Evolutionary conservation across 805 yeast genomes (phyloP).

Genomic region (Kockiozyma suomiensis): DNA sequence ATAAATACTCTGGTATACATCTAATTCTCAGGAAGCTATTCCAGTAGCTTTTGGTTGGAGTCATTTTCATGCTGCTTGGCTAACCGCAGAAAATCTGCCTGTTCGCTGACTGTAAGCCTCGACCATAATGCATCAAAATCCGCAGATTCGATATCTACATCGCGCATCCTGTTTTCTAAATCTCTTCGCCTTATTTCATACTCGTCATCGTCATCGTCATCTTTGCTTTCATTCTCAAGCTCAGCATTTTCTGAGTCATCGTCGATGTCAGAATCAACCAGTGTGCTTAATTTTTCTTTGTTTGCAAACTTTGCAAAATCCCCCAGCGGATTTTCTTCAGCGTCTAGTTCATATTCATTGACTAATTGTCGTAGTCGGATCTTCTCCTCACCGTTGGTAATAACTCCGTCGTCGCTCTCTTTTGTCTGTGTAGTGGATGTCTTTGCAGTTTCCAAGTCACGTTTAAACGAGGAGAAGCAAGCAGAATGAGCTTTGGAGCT

Average conservation of each 20-base stretch:
- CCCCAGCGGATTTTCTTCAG: slow-evolving; percentile 28
- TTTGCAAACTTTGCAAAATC: slow-evolving; percentile 13
- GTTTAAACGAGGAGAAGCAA: slow-evolving; percentile 21
- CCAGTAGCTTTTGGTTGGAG: background rate
- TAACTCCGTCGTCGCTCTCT: background rate
- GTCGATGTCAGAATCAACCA: slow-evolving; percentile 2
- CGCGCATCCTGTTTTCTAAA: slow-evolving; percentile 19
- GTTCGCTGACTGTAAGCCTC: slow-evolving; percentile 26
- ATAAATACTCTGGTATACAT: no score
- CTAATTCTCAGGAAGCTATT: background rate
- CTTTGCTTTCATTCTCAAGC: background rate
- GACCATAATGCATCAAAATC: slow-evolving; percentile 31
- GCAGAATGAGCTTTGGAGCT: slow-evolving; percentile 6
- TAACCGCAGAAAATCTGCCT: slow-evolving; percentile 30
- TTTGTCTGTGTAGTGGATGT: background rate
- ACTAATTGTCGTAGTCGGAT: slow-evolving; percentile 23
- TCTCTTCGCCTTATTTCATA: slow-evolving; percentile 17
- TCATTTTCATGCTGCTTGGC: slow-evolving; percentile 12
- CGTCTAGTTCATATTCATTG: slow-evolving; percentile 26
- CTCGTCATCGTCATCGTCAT: slow-evolving; percentile 14
- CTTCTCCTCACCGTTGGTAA: slow-evolving; percentile 10
- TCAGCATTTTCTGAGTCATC: background rate
- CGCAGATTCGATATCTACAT: slow-evolving; percentile 27
- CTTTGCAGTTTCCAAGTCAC: slow-evolving; percentile 6
- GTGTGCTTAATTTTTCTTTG: background rate